Conservation (phyloP, 2,329 filamentous ascomycete genomes). For the Bipolaris sorokiniana region DNA sequence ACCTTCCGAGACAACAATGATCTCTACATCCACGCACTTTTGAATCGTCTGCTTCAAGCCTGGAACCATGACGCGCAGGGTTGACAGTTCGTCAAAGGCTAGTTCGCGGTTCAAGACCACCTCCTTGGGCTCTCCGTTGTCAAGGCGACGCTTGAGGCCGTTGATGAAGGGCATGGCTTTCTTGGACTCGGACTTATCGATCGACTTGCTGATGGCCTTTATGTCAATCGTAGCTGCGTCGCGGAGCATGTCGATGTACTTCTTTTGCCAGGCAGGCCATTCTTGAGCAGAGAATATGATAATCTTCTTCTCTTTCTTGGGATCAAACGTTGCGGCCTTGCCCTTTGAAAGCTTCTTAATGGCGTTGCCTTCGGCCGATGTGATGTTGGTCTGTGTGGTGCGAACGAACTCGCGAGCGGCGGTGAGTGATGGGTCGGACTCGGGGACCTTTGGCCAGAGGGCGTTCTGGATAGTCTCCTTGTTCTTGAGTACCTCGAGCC, state of each 20-base stretch:
- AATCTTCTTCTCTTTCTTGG: conserved; percentile 89
- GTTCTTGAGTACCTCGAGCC: conserved; percentile 86
- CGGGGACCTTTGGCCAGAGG: conserved; percentile 72
- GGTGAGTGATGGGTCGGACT: conserved; percentile 69
- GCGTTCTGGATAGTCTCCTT: conserved; percentile 78
- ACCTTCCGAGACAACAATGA: conserved; percentile 74
- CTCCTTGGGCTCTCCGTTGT: conserved; percentile 68
- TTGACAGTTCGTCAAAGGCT: conserved; percentile 81
- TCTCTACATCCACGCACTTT: conserved; percentile 70
- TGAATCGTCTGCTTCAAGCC: conserved; percentile 78
- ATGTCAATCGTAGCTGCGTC: conserved; percentile 67
- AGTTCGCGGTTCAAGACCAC: conserved; percentile 83
- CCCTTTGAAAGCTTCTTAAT: conserved; percentile 93
- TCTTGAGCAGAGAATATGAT: conserved; percentile 80
- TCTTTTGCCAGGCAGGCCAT: conserved; percentile 82
- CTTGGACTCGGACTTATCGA: conserved; percentile 91
- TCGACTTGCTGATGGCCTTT: conserved; percentile 77
- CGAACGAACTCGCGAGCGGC: conserved; percentile 85
- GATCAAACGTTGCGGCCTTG: conserved; percentile 83
- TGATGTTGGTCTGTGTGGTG: conserved; percentile 76
- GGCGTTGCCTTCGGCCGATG: conserved; percentile 80
- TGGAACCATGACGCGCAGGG: conserved; percentile 77
- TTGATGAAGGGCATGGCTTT: conserved; percentile 98
- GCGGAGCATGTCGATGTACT: conserved; percentile 44
- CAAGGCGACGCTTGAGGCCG: conserved; percentile 79